Evolutionary conservation across 148 eudicot genomes (phyloP).

Genomic region (Rhododendron williamsianum): DNA sequence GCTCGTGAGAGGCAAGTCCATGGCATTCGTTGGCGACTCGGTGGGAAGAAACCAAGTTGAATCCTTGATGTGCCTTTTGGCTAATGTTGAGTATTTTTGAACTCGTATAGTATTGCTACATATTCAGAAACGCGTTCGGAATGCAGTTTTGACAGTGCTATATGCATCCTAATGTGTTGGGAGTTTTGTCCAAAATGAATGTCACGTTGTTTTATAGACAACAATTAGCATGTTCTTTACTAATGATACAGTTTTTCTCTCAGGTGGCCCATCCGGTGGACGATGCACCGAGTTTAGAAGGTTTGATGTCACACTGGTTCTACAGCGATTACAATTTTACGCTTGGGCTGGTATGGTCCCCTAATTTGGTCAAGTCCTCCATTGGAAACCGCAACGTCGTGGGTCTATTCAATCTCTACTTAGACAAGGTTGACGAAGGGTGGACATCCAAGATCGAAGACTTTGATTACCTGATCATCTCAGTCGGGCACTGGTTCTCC

Average conservation of each 20-base stretch:
- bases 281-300: constrained; percentile 5
- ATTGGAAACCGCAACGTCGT: constrained; percentile 1
- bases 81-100: constrained; percentile 14
- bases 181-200: neutral
- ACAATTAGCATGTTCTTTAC: neutral
- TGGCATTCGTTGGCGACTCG: constrained; percentile 52
- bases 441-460: constrained; percentile 38
- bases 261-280: constrained; percentile 15
- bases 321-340: constrained; percentile 17
- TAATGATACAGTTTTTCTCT: neutral
- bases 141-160: neutral
- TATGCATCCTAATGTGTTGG: neutral
- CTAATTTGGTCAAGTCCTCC: constrained; percentile 16
- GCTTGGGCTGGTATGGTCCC: constrained; percentile 19
- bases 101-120: neutral
- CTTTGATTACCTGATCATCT: constrained; percentile 37
- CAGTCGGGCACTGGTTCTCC: constrained; percentile 47
- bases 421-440: constrained; percentile 36
- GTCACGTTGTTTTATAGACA: neutral
- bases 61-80: constrained; percentile 40
- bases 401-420: constrained; percentile 32
- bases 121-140: neutral
- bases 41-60: constrained; percentile 51
- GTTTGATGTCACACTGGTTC: constrained; percentile 16
- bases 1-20: constrained; percentile 29